A percentile compares a stretch with the other conserved stretches of the same genome.
Evolutionary conservation across 345 rosid genomes (phyloP).

Genomic region (Ricinus communis): DNA sequence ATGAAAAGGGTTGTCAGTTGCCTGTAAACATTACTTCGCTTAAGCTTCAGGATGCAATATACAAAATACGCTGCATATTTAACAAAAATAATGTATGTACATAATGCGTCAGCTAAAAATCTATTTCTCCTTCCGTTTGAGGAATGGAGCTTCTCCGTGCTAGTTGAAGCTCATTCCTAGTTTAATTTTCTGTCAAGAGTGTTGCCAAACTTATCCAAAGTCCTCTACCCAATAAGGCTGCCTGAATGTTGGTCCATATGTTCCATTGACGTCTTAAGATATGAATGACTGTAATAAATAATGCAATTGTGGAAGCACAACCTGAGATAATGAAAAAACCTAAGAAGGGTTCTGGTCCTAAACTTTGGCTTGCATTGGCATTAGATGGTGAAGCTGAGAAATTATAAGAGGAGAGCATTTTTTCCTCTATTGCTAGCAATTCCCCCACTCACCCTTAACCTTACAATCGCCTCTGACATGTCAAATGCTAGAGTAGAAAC

Average conservation of each 20-base stretch:
- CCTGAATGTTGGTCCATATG: neutral
- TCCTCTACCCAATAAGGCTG: slow-evolving; percentile 13
- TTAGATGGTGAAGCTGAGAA: slow-evolving; percentile 11
- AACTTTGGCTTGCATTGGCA: neutral
- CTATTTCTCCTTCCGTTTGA: too few species aligned
- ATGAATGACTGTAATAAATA: slow-evolving; percentile 4
- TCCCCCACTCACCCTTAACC: neutral
- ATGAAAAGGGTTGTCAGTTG: neutral
- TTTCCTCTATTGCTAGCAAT: neutral
- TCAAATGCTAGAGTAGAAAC: slow-evolving; percentile 8
- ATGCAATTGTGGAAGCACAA: slow-evolving; percentile 18
- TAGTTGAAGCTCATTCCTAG: slow-evolving; percentile 2
- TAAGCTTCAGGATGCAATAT: neutral
- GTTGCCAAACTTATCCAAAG: slow-evolving; percentile 4
- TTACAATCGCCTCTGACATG: slow-evolving; percentile 14
- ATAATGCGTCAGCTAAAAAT: too few species aligned
- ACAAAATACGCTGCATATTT: neutral
- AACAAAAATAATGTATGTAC: too few species aligned
- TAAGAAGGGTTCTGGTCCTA: slow-evolving; percentile 20
- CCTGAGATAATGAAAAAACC: slow-evolving; percentile 27
- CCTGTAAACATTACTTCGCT: neutral
- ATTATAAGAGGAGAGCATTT: neutral
- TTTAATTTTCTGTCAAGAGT: neutral
- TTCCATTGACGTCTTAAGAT: neutral
- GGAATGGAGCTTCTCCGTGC: neutral